Percentiles rank a stretch among this genome's conserved stretches.
Evolutionary conservation across 2,329 filamentous ascomycete species (phyloP).

Genomic region (Xylariaceae sp.): DNA sequence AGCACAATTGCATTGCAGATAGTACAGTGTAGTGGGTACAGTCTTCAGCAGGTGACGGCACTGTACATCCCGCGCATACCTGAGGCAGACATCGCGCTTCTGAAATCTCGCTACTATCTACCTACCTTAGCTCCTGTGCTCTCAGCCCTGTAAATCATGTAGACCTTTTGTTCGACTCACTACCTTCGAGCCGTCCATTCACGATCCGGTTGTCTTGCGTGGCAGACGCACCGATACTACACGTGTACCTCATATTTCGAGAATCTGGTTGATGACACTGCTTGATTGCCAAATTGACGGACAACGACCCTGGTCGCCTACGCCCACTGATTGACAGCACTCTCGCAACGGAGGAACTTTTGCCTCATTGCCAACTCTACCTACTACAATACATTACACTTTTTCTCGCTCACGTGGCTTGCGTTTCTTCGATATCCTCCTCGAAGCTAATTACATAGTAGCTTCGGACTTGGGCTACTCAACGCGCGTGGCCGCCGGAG

Average conservation of each 20-base stretch:
- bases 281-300: background rate
- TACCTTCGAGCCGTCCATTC: background rate
- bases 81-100: background rate
- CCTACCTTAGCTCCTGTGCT: no score
- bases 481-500: background rate
- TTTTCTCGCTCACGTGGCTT: background rate
- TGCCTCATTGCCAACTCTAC: conserved; percentile 1
- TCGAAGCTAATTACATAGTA: background rate
- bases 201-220: background rate
- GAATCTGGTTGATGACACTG: conserved; percentile 3
- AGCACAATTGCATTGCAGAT: no score
- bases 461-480: background rate
- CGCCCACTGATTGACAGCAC: background rate
- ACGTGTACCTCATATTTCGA: background rate
- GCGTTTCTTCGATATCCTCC: conserved; percentile 3
- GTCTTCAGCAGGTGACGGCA: no score
- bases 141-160: background rate
- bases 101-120: background rate
- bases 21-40: no score
- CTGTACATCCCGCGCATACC: background rate
- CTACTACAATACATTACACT: background rate
- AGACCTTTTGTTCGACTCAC: background rate
- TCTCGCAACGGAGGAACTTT: background rate
- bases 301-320: background rate
- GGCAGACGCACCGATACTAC: background rate